These are phyloP conservation scores for Vitis hybrid DNA, from an alignment of 177 flowering plant genomes.

Conservation along the genomic window DNA sequence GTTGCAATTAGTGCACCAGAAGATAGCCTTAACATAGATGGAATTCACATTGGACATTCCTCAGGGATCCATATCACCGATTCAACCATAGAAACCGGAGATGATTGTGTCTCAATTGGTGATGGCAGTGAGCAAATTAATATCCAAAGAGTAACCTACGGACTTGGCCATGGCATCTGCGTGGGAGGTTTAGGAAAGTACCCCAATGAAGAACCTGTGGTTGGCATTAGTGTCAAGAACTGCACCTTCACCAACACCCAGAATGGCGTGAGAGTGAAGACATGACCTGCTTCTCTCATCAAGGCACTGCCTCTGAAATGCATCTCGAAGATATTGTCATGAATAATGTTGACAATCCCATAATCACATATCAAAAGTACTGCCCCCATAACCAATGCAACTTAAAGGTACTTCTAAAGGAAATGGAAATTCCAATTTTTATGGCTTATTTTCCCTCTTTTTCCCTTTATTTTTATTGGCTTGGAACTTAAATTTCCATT, in stretches of 20 bases:
- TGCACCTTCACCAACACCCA: slow-evolving; percentile 21
- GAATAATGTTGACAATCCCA: slow-evolving; percentile 30
- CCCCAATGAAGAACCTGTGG: slow-evolving; percentile 21
- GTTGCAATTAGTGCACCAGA: slow-evolving; percentile 29
- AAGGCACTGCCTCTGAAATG: slow-evolving; percentile 16
- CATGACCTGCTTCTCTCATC: slow-evolving; percentile 25
- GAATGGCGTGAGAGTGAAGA: slow-evolving; percentile 43
- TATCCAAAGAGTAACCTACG: slow-evolving; percentile 29
- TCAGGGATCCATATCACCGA: slow-evolving; percentile 12
- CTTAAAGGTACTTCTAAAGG: neutral
- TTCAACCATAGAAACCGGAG: slow-evolving; percentile 32
- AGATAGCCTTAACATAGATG: slow-evolving; percentile 37
- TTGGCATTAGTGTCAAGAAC: slow-evolving; percentile 14
- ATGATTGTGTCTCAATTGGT: slow-evolving; percentile 48
- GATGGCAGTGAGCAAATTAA: slow-evolving; percentile 20
- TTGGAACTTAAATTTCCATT: too few species aligned
- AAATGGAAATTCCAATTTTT: neutral
- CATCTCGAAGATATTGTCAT: slow-evolving; percentile 32
- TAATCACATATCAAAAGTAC: slow-evolving; percentile 42
- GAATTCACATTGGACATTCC: slow-evolving; percentile 42
- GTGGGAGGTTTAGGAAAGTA: slow-evolving; percentile 40
- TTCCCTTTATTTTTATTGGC: too few species aligned
- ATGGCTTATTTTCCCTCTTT: neutral
- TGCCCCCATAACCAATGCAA: slow-evolving; percentile 31
- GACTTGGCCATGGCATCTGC: slow-evolving; percentile 37